phyloP scores from a whole-genome alignment of 1,139 yeast genomes.

The Debaryomyces singareniensis region DNA sequence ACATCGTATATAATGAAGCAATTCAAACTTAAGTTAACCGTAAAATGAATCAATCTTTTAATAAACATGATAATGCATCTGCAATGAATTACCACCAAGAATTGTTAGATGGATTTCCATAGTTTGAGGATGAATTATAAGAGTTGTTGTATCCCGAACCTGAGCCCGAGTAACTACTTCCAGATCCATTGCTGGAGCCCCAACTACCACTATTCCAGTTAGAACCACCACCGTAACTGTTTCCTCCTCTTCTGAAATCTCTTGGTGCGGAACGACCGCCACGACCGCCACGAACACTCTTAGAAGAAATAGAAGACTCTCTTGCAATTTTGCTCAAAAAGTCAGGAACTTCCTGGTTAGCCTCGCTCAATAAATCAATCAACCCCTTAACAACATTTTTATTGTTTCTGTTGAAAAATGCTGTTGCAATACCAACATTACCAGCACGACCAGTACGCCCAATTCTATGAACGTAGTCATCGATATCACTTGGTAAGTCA shows the following conservation, averaged over 20 bases:
- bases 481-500: conserved; percentile 94
- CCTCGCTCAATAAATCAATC: conserved; percentile 83
- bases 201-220: conserved; percentile 22
- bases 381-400: conserved; percentile 83
- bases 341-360: conserved; percentile 94
- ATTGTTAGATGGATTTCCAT: conserved; percentile 31
- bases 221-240: conserved; percentile 23
- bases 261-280: conserved; percentile 41
- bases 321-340: conserved; percentile 77
- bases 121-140: conserved; percentile 16
- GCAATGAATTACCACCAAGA: conserved; percentile 34
- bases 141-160: conserved; percentile 15
- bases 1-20: not conserved
- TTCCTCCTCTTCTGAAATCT: conserved; percentile 52
- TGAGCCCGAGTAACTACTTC: conserved; percentile 16
- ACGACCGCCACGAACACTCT: conserved; percentile 40
- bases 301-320: conserved; percentile 59
- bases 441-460: conserved; percentile 99
- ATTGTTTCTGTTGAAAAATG: conserved; percentile 96
- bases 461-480: conserved; percentile 97
- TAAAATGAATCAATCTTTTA: no score
- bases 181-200: conserved; percentile 18
- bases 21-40: no score
- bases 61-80: not conserved
- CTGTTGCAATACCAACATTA: conserved; percentile 96